Evolutionary conservation across 2,329 filamentous ascomycete genomes (phyloP), one percentile per base, ranked within the genome.

Genomic region (Fusarium xyrophilum): DNA sequence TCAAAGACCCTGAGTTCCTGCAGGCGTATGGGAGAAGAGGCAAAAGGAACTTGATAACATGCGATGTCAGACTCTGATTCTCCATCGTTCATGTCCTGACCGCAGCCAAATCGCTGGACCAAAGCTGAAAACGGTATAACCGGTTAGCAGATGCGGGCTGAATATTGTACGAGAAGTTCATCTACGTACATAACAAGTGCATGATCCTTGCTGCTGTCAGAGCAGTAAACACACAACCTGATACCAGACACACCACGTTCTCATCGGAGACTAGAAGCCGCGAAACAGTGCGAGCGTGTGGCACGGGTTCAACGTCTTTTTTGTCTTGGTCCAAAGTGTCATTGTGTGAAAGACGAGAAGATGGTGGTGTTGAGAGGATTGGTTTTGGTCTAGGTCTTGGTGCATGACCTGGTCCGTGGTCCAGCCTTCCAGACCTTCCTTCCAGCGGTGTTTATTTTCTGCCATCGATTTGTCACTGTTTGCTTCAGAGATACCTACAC

Each of bases 241-340:
- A 23, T 46, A 39, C 14, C 43, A 38, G 30, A 38, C 54, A 55
- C 60, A 56, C 61, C 67, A 60, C 60, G 52, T 67, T 62, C 53
- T 57, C 35, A 60, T 56, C 55, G 33, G 44, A 48, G 46, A 60
- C 54, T 60, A 53, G 50, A 35, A 64, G 61, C 61, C 52, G 60
- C 55, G 54, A 58, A 67, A 56, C 54, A 54, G 53, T 35, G 59
- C 59, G 50, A 65, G 60, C 50, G 28, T 67, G 60, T 59, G 67
- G 60, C 60, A 59, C 67, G 44, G 67, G 36, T 68, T 68, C 67
- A 70, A 70, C 67, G 63, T 65, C 63, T 69, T 69, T 63, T 65
- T 55, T 48, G 53, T 52, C 57, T 43, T 60, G 43, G 39, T 51
- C 44, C 25, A 32, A 54, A 56, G 36, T 40, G 46, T 23, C 19